Conservation (phyloP, 2,329 filamentous ascomycete species). For the Calonectria henricotiae region DNA sequence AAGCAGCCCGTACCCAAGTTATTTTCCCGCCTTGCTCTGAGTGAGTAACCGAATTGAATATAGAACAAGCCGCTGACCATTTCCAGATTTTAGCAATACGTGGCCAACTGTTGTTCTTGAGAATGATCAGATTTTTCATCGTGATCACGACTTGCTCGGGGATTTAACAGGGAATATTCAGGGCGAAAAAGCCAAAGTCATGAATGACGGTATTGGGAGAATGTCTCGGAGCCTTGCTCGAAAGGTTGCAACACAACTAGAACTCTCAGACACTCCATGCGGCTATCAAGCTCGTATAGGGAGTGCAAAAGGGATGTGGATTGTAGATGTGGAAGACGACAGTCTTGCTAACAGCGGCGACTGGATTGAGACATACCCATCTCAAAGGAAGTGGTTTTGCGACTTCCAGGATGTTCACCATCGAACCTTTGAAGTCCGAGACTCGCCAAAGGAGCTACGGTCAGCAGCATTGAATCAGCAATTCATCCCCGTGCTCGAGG, state of each 20-base stretch:
- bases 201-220: slow-evolving; percentile 78
- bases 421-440: slow-evolving; percentile 77
- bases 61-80: slow-evolving; percentile 22
- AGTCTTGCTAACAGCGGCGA: slow-evolving; percentile 59
- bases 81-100: slow-evolving; percentile 68
- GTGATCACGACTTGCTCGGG: slow-evolving; percentile 46
- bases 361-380: slow-evolving; percentile 79
- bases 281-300: slow-evolving; percentile 81
- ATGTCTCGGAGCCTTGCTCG: slow-evolving; percentile 76
- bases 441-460: slow-evolving; percentile 53
- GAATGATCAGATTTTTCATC: slow-evolving; percentile 62
- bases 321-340: slow-evolving; percentile 69
- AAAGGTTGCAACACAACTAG: slow-evolving; percentile 67
- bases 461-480: slow-evolving; percentile 76
- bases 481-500: slow-evolving; percentile 78
- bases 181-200: slow-evolving; percentile 59
- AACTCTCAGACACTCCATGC: slow-evolving; percentile 71
- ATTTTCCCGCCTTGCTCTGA: slow-evolving; percentile 72
- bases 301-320: slow-evolving; percentile 84
- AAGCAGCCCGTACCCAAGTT: slow-evolving; percentile 69
- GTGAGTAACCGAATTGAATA: slow-evolving; percentile 54
- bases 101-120: slow-evolving; percentile 65
- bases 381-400: slow-evolving; percentile 79
- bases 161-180: slow-evolving; percentile 19
- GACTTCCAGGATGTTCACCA: slow-evolving; percentile 66